Evolutionary conservation across 176 grass and related monocot genomes (phyloP), one percentile per base, ranked within the genome.

Genomic region (Zoysia pacifica): DNA sequence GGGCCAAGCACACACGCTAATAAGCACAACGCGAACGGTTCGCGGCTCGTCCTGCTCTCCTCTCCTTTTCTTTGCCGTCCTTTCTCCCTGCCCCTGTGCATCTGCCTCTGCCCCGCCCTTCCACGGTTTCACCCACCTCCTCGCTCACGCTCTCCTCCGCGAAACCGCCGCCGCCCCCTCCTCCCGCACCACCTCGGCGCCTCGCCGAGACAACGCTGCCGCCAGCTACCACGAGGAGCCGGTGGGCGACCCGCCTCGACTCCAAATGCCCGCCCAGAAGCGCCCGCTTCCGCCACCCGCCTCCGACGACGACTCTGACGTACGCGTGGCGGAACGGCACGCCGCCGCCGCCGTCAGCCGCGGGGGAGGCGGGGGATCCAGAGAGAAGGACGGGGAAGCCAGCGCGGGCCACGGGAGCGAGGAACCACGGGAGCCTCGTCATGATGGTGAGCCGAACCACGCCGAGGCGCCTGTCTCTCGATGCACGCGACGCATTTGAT

Each of bases 181-280:
- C 20, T 2, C 62, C 10, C 6, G 59, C 20, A 36, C 59, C 7
- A 28, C 64, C 73, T 52, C 56, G 65, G 40, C 74, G 49, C 67
- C 59, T 54, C 74, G 51, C 47, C 70, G 2, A 36, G 40, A 54
- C 45, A 18, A 80, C 72, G 51, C 74, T 68, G 61, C 86, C 41
- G 64, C 78, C 75, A 9, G 49, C 51, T 15, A 46, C 62, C 41
- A 6, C 46, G 20, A 47, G 20, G 38, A 45, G 18, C 15, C 70
- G 20, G 20, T 43, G 69, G 62, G n/a, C 41, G 12, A 0, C 39
- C 18, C 4, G 6, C 65, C 2, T 7, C 41, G 12, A n/a, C 48
- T 40, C 72, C 11, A 48, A 77, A 89, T 89, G 87, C 48, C 87
- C 72, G 59, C 82, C 56, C 72, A 85, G 65, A 89, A 77, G 77